These are phyloP conservation scores for Salix exigua DNA, from an alignment of 345 rosid species.

Conservation along the genomic window DNA sequence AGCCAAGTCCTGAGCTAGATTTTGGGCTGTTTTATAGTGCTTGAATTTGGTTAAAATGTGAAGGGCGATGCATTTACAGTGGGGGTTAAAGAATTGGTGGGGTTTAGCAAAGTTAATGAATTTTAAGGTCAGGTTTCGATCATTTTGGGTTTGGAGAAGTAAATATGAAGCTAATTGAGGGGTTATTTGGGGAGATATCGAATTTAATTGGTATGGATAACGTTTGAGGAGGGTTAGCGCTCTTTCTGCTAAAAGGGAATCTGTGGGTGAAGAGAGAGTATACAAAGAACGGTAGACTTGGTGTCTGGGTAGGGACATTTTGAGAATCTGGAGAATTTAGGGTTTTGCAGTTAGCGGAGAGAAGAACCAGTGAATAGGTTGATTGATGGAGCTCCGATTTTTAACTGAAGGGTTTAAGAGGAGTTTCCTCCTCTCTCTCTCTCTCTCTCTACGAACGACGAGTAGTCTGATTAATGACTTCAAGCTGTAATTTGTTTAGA, in stretches of 20 bases:
- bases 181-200: conserved; percentile 55
- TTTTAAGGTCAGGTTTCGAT: conserved; percentile 46
- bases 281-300: conserved; percentile 39
- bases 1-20: conserved; percentile 65
- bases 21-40: conserved; percentile 71
- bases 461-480: too few relatives aligned
- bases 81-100: conserved; percentile 58
- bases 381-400: too few relatives aligned
- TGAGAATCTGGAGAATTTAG: background rate
- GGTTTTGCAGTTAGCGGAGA: background rate
- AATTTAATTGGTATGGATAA: conserved; percentile 58
- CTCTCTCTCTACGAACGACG: too few relatives aligned
- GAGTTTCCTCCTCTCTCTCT: too few relatives aligned
- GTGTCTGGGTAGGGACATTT: conserved; percentile 45
- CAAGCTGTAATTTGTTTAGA: too few relatives aligned
- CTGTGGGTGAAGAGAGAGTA: conserved; percentile 34
- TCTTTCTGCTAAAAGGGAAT: conserved; percentile 48
- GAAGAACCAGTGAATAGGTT: background rate
- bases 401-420: too few relatives aligned
- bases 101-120: conserved; percentile 70
- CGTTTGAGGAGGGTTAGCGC: conserved; percentile 55
- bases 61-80: conserved; percentile 66
- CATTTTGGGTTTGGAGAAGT: conserved; percentile 62
- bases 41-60: conserved; percentile 80
- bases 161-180: conserved; percentile 59